phyloP scores from a whole-genome alignment of 306 rosid species.

The Citrullus colocynthis region DNA sequence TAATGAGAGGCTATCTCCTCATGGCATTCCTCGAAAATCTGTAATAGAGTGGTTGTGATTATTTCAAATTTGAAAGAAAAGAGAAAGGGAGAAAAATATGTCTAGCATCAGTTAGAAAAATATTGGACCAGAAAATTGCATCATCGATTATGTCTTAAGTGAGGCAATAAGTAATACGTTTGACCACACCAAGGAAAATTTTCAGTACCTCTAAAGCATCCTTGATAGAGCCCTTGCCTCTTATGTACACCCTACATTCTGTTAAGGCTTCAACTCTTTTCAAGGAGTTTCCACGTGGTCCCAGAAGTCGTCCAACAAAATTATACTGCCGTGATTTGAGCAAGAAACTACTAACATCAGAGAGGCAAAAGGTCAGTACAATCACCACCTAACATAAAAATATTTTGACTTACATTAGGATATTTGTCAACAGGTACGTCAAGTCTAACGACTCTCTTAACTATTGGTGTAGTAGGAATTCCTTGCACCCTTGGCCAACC shows the following conservation, averaged over 20 bases:
- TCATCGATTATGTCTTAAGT: background rate
- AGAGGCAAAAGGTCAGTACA: conserved; percentile 11
- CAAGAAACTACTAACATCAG: conserved; percentile 13
- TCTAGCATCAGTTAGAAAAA: background rate
- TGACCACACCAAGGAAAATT: background rate
- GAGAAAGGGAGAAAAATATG: background rate
- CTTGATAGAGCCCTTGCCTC: conserved; percentile 89
- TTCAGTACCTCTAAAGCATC: conserved; percentile 66
- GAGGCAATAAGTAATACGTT: background rate
- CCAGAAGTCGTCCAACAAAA: conserved; percentile 90
- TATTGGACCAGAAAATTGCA: background rate
- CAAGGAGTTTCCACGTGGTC: conserved; percentile 89
- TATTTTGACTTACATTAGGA: conserved; percentile 52
- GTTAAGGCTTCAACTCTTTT: conserved; percentile 93
- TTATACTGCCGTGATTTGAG: conserved; percentile 57
- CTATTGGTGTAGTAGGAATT: conserved; percentile 52
- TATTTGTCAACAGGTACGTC: conserved; percentile 85
- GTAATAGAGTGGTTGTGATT: background rate
- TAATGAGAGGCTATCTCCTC: background rate
- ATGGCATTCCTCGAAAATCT: background rate
- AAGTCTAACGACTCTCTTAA: conserved; percentile 71
- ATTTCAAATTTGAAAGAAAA: background rate
- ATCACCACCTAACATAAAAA: background rate
- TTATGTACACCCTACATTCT: conserved; percentile 79
- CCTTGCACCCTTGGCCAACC: conserved; percentile 76